phyloP scores from a whole-genome alignment of 176 grass and related monocot species.

The Olyra latifolia region DNA sequence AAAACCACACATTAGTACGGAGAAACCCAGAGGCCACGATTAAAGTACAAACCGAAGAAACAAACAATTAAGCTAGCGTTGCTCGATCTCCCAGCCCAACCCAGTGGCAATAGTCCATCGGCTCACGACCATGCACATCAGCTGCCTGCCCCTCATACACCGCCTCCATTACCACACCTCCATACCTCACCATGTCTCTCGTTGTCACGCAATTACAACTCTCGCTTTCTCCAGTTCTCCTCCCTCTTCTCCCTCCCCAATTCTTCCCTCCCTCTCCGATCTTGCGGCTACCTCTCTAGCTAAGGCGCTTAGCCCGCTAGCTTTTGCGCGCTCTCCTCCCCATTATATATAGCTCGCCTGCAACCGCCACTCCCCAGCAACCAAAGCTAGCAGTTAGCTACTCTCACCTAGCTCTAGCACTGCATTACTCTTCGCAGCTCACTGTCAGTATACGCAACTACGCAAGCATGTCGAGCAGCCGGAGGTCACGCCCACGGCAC shows the following conservation, averaged over 20 bases:
- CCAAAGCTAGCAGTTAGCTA: neutral
- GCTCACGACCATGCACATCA: constrained; percentile 5
- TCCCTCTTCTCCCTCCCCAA: neutral
- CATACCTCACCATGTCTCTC: constrained; percentile 25
- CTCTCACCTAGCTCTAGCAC: neutral
- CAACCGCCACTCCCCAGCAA: constrained; percentile 22
- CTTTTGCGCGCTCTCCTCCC: neutral
- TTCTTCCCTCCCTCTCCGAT: neutral
- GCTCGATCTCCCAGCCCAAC: neutral
- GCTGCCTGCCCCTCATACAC: neutral
- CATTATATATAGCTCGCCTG: constrained; percentile 44
- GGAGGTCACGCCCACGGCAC: constrained; percentile 61
- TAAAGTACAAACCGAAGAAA: constrained; percentile 16
- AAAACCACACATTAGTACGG: constrained; percentile 25
- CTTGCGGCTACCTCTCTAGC: neutral
- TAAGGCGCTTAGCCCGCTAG: neutral
- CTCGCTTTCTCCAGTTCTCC: constrained; percentile 23
- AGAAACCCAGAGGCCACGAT: constrained; percentile 40
- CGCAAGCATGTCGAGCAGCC: constrained; percentile 64
- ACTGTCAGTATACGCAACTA: neutral
- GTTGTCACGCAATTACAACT: constrained; percentile 33
- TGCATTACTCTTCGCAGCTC: neutral
- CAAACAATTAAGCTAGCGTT: neutral
- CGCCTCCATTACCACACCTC: neutral
- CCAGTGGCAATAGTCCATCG: neutral